Percentiles rank a stretch among this genome's conserved stretches.
Conservation (phyloP, 1,139 yeast genomes). For the Geotrichum australiense region DNA sequence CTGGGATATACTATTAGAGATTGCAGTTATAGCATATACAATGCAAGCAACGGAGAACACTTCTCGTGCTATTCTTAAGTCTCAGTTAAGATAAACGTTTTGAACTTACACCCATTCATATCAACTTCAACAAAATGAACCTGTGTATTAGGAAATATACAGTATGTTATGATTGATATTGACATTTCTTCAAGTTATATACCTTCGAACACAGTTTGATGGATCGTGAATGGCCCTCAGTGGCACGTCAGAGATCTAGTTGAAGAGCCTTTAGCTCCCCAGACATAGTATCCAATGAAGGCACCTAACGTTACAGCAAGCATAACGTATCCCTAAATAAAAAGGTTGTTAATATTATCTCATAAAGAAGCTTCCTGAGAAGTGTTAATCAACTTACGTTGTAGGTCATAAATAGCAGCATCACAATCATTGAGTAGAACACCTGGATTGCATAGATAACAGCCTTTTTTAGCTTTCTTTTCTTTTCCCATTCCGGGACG, state of each 20-base stretch:
- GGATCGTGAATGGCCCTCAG: conserved; percentile 27
- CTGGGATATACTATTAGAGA: too few relatives aligned
- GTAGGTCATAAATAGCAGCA: conserved; percentile 74
- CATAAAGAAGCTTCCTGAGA: neutral
- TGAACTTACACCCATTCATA: too few relatives aligned
- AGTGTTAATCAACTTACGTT: conserved; percentile 35
- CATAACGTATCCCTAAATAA: conserved; percentile 63
- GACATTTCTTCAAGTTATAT: too few relatives aligned
- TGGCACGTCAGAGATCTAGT: conserved; percentile 47
- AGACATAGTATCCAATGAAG: conserved; percentile 52
- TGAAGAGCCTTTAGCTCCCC: conserved; percentile 40
- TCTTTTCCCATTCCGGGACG: conserved; percentile 1
- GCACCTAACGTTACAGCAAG: conserved; percentile 66
- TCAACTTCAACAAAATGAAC: too few relatives aligned
- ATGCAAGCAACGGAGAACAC: too few relatives aligned
- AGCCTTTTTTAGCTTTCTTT: conserved; percentile 24
- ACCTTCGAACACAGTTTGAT: too few relatives aligned
- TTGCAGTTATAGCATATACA: too few relatives aligned
- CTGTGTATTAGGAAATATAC: too few relatives aligned
- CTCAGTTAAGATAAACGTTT: too few relatives aligned
- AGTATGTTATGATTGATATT: too few relatives aligned
- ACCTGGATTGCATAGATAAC: conserved; percentile 63
- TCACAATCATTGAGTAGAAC: conserved; percentile 66
- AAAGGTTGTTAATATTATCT: neutral
- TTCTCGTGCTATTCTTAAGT: too few relatives aligned